These are phyloP conservation scores for Ophiocordyceps camponoti-leonardi DNA, from an alignment of 2,329 filamentous ascomycete species.

Conservation along the genomic window DNA sequence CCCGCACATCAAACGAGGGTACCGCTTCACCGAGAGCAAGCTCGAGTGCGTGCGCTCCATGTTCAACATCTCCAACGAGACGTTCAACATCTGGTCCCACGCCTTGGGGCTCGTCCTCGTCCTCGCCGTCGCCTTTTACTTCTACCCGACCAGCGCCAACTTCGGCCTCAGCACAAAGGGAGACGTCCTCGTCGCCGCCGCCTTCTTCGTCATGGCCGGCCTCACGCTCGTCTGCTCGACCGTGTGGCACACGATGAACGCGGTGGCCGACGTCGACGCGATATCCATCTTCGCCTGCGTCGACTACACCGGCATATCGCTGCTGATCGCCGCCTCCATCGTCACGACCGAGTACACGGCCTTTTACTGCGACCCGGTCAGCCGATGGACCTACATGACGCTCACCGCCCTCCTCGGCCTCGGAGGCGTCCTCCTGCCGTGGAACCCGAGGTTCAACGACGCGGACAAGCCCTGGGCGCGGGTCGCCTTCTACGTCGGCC, in stretches of 20 bases:
- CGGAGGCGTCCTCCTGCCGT: conserved; percentile 79
- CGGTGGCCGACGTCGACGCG: conserved; percentile 73
- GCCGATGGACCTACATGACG: conserved; percentile 71
- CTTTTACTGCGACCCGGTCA: conserved; percentile 90
- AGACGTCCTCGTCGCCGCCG: conserved; percentile 76
- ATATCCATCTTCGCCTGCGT: conserved; percentile 95
- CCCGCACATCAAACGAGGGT: conserved; percentile 78
- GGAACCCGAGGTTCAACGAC: conserved; percentile 91
- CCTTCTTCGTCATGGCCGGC: conserved; percentile 92
- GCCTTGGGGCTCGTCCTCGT: conserved; percentile 77
- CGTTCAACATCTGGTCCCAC: conserved; percentile 97
- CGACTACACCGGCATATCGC: conserved; percentile 92
- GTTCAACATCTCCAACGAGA: conserved; percentile 77
- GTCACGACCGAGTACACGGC: conserved; percentile 97
- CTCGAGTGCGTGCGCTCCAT: conserved; percentile 73
- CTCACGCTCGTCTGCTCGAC: conserved; percentile 91
- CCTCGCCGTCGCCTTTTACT: conserved; percentile 80
- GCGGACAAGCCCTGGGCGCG: conserved; percentile 84
- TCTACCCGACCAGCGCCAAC: conserved; percentile 77
- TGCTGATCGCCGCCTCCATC: conserved; percentile 89
- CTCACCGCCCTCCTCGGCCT: conserved; percentile 68
- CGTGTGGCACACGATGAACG: conserved; percentile 98
- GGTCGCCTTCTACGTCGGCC: conserved; percentile 77
- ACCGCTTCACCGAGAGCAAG: conserved; percentile 87
- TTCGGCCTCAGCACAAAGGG: conserved; percentile 75